Evolutionary conservation across 1,284 basidiomycete species (phyloP).

Genomic region (Pseudozyma sp.): DNA sequence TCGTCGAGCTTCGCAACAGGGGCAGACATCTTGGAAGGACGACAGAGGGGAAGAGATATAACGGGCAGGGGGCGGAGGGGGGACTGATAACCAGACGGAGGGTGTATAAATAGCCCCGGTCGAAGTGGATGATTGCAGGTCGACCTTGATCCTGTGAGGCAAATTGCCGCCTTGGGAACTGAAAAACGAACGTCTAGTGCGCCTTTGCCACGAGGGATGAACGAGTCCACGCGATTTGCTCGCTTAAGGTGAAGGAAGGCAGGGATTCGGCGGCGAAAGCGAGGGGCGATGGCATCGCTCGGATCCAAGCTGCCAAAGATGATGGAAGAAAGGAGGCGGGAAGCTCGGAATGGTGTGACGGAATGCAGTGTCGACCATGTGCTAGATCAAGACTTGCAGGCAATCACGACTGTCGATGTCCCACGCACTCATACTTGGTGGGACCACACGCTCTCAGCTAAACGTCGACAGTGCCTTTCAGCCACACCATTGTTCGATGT

Average conservation of each 20-base stretch:
- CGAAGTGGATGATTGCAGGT: too few species aligned
- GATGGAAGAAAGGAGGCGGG: slow-evolving; percentile 2
- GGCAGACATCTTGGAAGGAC: slow-evolving; percentile 8
- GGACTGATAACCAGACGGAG: background rate
- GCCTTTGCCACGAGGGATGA: too few species aligned
- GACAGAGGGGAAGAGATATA: background rate
- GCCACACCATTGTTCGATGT: background rate
- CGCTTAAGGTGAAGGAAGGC: background rate
- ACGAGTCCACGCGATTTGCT: too few species aligned
- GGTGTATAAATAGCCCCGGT: too few species aligned
- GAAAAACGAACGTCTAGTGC: too few species aligned
- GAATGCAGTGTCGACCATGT: background rate
- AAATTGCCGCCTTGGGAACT: too few species aligned
- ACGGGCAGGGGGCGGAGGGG: background rate
- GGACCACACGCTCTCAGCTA: too few species aligned
- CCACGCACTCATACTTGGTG: too few species aligned
- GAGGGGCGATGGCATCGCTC: too few species aligned
- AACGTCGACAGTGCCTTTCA: too few species aligned
- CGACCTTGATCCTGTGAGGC: too few species aligned
- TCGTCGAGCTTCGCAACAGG: slow-evolving; percentile 14
- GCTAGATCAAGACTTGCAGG: background rate
- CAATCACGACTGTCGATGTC: background rate
- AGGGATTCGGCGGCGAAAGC: too few species aligned
- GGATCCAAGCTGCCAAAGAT: background rate
- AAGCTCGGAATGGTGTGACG: slow-evolving; percentile 7